These are phyloP conservation scores for Phyllosticta paracitricarpa DNA, from an alignment of 2,329 filamentous ascomycete species.

Conservation along the genomic window DNA sequence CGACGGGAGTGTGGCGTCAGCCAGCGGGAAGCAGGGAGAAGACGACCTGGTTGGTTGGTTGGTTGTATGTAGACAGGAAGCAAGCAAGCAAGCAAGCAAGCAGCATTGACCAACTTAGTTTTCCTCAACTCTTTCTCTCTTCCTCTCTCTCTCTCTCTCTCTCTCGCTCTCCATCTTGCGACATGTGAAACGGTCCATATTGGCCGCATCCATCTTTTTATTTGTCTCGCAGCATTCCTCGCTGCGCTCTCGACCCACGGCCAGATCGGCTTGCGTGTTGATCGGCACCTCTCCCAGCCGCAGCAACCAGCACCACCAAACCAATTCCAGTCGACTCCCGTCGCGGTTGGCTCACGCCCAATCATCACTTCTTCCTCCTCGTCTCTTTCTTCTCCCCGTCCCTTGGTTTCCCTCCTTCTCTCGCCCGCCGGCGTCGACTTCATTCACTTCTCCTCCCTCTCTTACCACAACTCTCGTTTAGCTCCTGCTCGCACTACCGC, in stretches of 20 bases:
- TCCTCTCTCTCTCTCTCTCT: too few relatives aligned
- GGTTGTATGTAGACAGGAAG: too few relatives aligned
- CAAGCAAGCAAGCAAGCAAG: background rate
- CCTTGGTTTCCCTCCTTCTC: background rate
- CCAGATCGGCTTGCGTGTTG: background rate
- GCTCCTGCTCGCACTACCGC: background rate
- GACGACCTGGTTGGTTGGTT: too few relatives aligned
- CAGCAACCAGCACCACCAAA: background rate
- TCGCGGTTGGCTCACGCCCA: background rate
- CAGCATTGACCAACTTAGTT: background rate
- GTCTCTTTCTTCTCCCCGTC: background rate
- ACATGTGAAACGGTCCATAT: too few relatives aligned
- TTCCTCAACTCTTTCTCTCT: too few relatives aligned
- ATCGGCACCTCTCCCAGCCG: background rate
- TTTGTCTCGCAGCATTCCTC: too few relatives aligned
- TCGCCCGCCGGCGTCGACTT: background rate
- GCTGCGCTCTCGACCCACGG: background rate
- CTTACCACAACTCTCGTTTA: slow-evolving; percentile 3
- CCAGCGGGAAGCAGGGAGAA: too few relatives aligned
- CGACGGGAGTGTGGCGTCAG: too few relatives aligned
- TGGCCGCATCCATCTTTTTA: too few relatives aligned
- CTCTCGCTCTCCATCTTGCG: too few relatives aligned
- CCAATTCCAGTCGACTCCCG: background rate
- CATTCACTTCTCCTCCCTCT: slow-evolving; percentile 1
- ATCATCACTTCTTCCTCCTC: background rate